Evolutionary conservation across 2,329 filamentous ascomycete genomes (phyloP).

Genomic region (Penicillium concentricum): DNA sequence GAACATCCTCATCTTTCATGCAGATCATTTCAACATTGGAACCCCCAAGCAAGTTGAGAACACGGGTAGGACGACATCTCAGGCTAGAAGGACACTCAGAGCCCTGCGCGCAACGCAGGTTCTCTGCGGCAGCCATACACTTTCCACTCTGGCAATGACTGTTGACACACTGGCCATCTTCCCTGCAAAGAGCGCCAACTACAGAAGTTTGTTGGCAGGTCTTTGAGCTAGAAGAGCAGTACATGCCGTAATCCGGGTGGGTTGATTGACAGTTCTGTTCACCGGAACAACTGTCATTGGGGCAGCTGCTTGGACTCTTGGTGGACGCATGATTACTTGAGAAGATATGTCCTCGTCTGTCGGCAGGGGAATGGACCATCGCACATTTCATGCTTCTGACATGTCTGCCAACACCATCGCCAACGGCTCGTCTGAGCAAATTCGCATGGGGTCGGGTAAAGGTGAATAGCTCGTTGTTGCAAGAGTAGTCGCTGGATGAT

Average conservation of each 20-base stretch:
- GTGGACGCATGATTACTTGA: background rate
- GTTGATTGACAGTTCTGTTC: background rate
- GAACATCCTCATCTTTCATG: background rate
- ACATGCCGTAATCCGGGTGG: background rate
- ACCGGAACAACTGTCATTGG: background rate
- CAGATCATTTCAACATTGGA: background rate
- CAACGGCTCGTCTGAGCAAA: background rate
- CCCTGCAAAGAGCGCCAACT: background rate
- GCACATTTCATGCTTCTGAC: background rate
- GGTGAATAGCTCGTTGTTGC: background rate
- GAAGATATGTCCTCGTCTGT: slow-evolving; percentile 1
- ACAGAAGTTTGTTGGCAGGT: background rate
- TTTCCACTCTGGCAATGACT: background rate
- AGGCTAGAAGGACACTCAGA: slow-evolving; percentile 1
- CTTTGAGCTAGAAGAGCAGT: background rate
- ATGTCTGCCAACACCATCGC: background rate
- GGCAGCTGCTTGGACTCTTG: background rate
- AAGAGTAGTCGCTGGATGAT: background rate
- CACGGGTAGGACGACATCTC: background rate
- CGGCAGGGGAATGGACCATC: background rate
- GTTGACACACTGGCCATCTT: background rate
- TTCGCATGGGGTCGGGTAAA: slow-evolving; percentile 1
- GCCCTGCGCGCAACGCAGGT: background rate
- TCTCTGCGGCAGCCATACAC: background rate
- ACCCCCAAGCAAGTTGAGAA: background rate